These are phyloP conservation scores for Erigeron philadelphicus DNA, from an alignment of 140 eudicot species.

Conservation along the genomic window DNA sequence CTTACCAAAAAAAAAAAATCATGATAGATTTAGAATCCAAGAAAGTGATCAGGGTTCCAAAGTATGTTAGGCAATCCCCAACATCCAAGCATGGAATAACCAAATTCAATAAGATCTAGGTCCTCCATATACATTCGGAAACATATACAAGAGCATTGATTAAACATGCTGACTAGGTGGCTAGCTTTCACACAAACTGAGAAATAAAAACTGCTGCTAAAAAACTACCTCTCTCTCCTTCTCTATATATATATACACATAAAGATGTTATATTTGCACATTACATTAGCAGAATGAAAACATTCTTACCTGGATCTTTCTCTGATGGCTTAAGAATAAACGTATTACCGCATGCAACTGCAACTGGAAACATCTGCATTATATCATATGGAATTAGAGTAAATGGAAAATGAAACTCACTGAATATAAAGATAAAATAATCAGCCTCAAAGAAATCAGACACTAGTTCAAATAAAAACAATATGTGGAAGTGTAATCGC, in stretches of 20 bases:
- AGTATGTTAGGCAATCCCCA: not conserved
- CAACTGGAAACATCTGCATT: conserved; percentile 89
- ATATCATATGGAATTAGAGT: conserved; percentile 22
- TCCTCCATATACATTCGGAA: conserved; percentile 7
- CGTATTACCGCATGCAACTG: conserved; percentile 91
- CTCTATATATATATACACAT: not conserved
- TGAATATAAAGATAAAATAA: conserved; percentile 10
- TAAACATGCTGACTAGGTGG: not conserved
- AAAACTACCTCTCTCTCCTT: not conserved
- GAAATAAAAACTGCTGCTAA: not conserved
- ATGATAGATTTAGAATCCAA: not conserved
- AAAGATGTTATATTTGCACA: conserved; percentile 13
- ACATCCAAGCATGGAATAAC: conserved; percentile 4
- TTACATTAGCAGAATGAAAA: conserved; percentile 10
- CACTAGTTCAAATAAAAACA: not conserved
- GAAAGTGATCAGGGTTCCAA: not conserved
- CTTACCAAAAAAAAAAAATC: not conserved
- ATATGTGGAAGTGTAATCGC: not conserved
- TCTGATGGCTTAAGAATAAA: conserved; percentile 87
- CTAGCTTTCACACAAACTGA: conserved; percentile 1
- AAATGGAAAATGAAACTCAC: not conserved
- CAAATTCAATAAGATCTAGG: conserved; percentile 2
- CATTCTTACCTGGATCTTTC: conserved; percentile 71
- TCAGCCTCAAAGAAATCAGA: too few relatives aligned
- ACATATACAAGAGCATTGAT: not conserved